These are phyloP conservation scores for Scedosporium minutisporum DNA, from an alignment of 2,329 filamentous ascomycete genomes.

Conservation along the genomic window DNA sequence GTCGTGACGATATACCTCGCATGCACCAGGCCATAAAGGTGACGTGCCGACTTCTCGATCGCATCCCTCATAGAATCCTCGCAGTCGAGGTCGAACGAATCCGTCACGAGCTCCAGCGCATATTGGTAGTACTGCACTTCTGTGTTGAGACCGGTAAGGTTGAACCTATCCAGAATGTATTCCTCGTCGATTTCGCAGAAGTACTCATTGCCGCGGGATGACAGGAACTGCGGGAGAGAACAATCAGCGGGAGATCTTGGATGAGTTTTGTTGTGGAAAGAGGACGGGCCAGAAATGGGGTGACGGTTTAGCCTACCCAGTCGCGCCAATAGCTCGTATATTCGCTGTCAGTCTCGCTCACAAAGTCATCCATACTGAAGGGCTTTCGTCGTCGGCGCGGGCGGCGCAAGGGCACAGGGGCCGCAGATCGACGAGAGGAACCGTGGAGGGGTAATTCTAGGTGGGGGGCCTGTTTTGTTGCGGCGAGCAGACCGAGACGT, in stretches of 20 bases:
- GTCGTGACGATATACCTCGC: slow-evolving; percentile 96
- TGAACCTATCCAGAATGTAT: slow-evolving; percentile 96
- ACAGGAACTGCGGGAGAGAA: slow-evolving; percentile 66
- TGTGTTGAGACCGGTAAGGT: slow-evolving; percentile 90
- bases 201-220: slow-evolving; percentile 94
- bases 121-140: slow-evolving; percentile 99
- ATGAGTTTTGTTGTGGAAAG: background rate
- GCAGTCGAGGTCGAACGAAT: slow-evolving; percentile 97
- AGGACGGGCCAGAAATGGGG: too few relatives aligned
- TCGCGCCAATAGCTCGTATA: slow-evolving; percentile 99
- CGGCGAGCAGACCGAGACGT: too few relatives aligned
- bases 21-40: slow-evolving; percentile 92
- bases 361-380: slow-evolving; percentile 83
- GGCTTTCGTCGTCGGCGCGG: background rate
- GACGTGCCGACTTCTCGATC: slow-evolving; percentile 92
- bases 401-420: background rate
- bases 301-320: too few relatives aligned
- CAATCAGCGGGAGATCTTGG: background rate
- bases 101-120: slow-evolving; percentile 91
- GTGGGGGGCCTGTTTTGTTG: too few relatives aligned
- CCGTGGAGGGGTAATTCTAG: too few relatives aligned
- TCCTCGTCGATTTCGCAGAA: slow-evolving; percentile 99
- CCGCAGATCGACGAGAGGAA: too few relatives aligned
- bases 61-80: slow-evolving; percentile 97
- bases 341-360: slow-evolving; percentile 95